Conservation (phyloP, 2,329 filamentous ascomycete genomes). For the Exophiala mesophila region DNA sequence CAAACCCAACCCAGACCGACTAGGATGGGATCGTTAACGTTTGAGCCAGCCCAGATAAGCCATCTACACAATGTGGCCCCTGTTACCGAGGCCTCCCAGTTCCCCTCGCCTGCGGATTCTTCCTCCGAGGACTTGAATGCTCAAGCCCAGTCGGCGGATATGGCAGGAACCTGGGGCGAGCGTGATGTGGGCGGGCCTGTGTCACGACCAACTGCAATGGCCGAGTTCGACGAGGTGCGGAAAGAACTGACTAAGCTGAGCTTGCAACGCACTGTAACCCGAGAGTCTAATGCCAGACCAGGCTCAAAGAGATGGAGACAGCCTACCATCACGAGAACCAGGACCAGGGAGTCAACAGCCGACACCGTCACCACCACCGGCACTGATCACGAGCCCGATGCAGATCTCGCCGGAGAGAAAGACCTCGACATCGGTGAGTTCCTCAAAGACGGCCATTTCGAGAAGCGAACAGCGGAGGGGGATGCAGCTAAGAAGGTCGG, state of each 20-base stretch:
- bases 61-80: conserved; percentile 7
- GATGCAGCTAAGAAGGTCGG: conserved; percentile 71
- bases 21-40: neutral
- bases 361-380: conserved; percentile 36
- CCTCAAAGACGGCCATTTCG: conserved; percentile 68
- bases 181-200: conserved; percentile 52
- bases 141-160: neutral
- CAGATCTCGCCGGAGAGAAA: conserved; percentile 29
- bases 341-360: conserved; percentile 13
- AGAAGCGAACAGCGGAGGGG: conserved; percentile 61
- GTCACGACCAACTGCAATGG: conserved; percentile 51
- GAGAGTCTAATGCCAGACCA: conserved; percentile 22
- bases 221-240: conserved; percentile 55
- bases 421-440: conserved; percentile 67
- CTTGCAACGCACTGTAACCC: conserved; percentile 33
- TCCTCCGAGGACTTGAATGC: neutral
- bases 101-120: neutral
- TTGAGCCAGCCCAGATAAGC: neutral
- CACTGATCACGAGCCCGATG: conserved; percentile 33
- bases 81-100: neutral
- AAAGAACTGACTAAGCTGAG: conserved; percentile 52
- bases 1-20: neutral
- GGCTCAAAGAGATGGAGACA: conserved; percentile 27
- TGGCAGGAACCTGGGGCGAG: conserved; percentile 58
- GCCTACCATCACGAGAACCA: conserved; percentile 11